A percentile compares a stretch with the other conserved stretches of the same genome.
Evolutionary conservation across 2,329 filamentous ascomycete genomes (phyloP).

Genomic region (Cladobotryum protrusum): DNA sequence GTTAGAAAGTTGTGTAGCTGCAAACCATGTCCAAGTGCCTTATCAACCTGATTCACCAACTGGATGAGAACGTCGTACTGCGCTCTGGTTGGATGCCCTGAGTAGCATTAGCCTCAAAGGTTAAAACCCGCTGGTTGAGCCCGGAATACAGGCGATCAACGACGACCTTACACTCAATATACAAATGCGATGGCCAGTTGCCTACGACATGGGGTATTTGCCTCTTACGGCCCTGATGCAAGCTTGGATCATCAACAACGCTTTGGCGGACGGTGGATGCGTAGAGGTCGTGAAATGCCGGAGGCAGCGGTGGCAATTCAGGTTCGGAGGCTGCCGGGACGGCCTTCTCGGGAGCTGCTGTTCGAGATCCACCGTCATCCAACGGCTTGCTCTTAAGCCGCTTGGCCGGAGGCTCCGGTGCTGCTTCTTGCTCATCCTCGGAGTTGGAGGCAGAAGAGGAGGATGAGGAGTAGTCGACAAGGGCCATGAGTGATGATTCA

Average conservation of each 20-base stretch:
- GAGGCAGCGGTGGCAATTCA: constrained; percentile 65
- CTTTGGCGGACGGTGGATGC: constrained; percentile 72
- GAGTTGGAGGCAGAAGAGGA: constrained; percentile 19
- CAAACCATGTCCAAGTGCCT: constrained; percentile 24
- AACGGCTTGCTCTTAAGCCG: constrained; percentile 24
- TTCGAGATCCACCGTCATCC: constrained; percentile 3
- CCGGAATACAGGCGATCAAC: not conserved
- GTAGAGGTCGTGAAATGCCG: constrained; percentile 83
- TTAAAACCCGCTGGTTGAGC: not conserved
- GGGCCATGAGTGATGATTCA: constrained; percentile 41
- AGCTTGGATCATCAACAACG: constrained; percentile 70
- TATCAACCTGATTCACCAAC: constrained; percentile 35
- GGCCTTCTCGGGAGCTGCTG: not conserved
- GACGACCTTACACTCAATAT: constrained; percentile 71
- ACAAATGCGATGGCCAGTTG: constrained; percentile 90
- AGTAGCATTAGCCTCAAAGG: not conserved
- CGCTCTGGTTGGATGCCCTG: constrained; percentile 48
- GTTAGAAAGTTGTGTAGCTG: constrained; percentile 62
- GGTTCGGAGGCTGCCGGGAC: constrained; percentile 10
- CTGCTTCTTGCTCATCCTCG: constrained; percentile 18
- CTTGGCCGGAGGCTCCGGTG: constrained; percentile 29
- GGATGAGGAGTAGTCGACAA: constrained; percentile 60
- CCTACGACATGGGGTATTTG: constrained; percentile 78
- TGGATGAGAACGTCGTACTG: constrained; percentile 42
- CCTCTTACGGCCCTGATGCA: constrained; percentile 81